These are phyloP conservation scores for Hysterium pulicare DNA, from an alignment of 2,329 filamentous ascomycete species.

Conservation along the genomic window DNA sequence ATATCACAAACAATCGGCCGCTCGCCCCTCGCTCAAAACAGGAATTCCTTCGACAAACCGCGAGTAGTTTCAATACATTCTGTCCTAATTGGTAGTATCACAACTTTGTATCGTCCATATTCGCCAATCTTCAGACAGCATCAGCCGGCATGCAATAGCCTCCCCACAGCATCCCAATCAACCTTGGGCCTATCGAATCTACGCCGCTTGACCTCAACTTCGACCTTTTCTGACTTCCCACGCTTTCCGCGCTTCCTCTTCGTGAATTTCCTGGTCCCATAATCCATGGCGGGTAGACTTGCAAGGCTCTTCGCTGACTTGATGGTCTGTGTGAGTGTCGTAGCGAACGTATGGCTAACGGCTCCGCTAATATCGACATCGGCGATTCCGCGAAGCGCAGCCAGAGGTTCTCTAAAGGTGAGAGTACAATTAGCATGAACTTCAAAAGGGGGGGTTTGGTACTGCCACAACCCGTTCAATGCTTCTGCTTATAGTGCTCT, in stretches of 20 bases:
- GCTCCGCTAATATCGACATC: not conserved
- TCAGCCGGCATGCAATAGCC: not conserved
- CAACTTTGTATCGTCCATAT: too few relatives aligned
- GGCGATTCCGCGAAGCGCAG: not conserved
- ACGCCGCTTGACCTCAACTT: not conserved
- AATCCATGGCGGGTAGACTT: not conserved
- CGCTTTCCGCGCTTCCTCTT: not conserved
- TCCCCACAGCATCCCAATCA: not conserved
- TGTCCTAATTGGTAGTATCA: too few relatives aligned
- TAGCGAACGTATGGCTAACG: not conserved
- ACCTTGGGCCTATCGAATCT: not conserved
- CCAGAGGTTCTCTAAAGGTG: too few relatives aligned
- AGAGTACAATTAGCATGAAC: too few relatives aligned
- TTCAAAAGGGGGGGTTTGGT: too few relatives aligned
- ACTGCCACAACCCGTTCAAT: too few relatives aligned
- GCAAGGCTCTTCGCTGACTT: not conserved
- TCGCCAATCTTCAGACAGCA: not conserved
- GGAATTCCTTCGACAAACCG: not conserved
- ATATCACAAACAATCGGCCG: not conserved
- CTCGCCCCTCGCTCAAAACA: not conserved
- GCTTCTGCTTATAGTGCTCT: too few relatives aligned
- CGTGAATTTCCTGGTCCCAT: not conserved
- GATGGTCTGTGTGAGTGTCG: not conserved
- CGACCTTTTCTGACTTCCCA: not conserved
- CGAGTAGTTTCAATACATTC: too few relatives aligned